A percentile compares a stretch with the other conserved stretches of the same genome.
These are phyloP conservation scores for Aspergillus neotritici DNA, from an alignment of 2,329 filamentous ascomycete genomes.

Conservation along the genomic window DNA sequence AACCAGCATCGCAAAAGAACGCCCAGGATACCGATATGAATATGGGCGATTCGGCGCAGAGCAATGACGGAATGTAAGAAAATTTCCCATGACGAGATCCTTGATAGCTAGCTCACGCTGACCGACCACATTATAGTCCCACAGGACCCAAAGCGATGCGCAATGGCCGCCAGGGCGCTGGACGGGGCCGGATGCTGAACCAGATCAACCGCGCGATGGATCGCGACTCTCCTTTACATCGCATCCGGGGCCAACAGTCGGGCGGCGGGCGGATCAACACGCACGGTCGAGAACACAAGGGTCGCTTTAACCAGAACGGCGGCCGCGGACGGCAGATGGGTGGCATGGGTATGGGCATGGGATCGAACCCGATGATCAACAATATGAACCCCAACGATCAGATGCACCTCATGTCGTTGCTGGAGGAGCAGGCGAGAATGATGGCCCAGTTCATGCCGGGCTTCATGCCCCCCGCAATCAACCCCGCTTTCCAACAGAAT, in stretches of 20 bases:
- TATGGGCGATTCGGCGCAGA: constrained; percentile 56
- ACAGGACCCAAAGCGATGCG: constrained; percentile 96
- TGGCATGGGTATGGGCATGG: constrained; percentile 36
- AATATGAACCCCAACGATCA: constrained; percentile 62
- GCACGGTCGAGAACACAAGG: constrained; percentile 65
- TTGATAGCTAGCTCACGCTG: constrained; percentile 29
- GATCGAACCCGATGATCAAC: constrained; percentile 36
- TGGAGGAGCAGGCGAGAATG: constrained; percentile 82
- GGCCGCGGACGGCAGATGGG: constrained; percentile 42
- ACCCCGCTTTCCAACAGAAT: constrained; percentile 49
- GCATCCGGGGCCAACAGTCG: constrained; percentile 61
- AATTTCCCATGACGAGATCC: constrained; percentile 5
- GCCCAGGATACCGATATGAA: constrained; percentile 70
- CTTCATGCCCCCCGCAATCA: constrained; percentile 48
- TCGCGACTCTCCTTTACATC: constrained; percentile 74
- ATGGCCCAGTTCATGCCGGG: constrained; percentile 66
- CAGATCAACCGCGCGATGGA: constrained; percentile 81
- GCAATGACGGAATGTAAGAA: constrained; percentile 37
- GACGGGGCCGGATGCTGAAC: constrained; percentile 75
- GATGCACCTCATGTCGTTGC: constrained; percentile 67
- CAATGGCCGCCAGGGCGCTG: constrained; percentile 55
- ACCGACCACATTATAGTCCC: constrained; percentile 55
- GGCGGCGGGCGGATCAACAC: constrained; percentile 76
- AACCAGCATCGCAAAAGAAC: constrained; percentile 19
- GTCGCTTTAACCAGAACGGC: constrained; percentile 49